Conservation (phyloP, 2,329 filamentous ascomycete species). For the Myriangium duriaei region DNA sequence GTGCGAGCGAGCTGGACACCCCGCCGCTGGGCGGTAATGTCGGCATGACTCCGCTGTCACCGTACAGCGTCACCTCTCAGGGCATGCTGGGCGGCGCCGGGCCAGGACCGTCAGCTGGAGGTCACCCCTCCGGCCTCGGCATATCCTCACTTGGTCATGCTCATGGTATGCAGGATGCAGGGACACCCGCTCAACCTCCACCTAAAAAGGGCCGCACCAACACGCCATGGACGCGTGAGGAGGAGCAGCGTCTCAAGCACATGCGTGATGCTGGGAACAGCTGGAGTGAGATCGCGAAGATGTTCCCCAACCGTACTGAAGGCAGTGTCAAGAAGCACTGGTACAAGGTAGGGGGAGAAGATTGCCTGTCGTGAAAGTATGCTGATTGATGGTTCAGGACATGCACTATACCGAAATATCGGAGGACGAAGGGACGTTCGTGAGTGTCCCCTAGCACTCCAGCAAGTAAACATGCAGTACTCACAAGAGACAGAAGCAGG, state of each 20-base stretch:
- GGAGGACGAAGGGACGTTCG: constrained; percentile 72
- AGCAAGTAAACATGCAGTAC: not conserved
- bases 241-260: constrained; percentile 82
- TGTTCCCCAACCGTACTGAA: constrained; percentile 87
- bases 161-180: not conserved
- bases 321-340: constrained; percentile 99
- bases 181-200: constrained; percentile 15
- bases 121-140: constrained; percentile 2
- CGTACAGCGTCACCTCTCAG: constrained; percentile 5
- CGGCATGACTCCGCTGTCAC: not conserved
- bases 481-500: constrained; percentile 47
- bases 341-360: constrained; percentile 62
- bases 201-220: constrained; percentile 94
- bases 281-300: constrained; percentile 98
- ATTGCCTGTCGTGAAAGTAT: constrained; percentile 7
- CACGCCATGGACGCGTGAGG: constrained; percentile 91
- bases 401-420: constrained; percentile 99
- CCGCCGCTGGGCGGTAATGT: constrained; percentile 7
- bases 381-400: constrained; percentile 45
- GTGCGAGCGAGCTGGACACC: constrained; percentile 6
- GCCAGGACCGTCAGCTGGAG: not conserved
- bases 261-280: constrained; percentile 89
- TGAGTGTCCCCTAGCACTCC: constrained; percentile 24
- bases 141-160: not conserved
- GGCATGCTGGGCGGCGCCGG: constrained; percentile 4